Evolutionary conservation across 768 basidiomycete species (phyloP), one percentile per base, ranked within the genome.

Genomic region (Mycena albidolilacea): DNA sequence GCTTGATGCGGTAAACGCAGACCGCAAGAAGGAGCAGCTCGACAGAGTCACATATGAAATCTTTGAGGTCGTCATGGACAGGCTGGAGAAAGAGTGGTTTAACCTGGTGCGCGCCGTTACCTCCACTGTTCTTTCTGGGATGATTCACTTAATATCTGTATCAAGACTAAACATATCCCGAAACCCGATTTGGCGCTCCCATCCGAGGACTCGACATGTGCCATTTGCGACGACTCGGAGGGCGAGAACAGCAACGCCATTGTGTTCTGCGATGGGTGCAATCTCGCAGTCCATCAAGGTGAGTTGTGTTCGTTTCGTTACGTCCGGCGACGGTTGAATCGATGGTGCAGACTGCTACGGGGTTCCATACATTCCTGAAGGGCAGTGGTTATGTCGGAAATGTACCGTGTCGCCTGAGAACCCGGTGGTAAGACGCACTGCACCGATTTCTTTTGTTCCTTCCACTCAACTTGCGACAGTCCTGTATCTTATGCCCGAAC

Each of bases 211-310:
- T 96, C 96, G 12, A 96, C 95, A 0, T 99, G 98, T 79, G 94
- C 96, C 7, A 94, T 99, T 54, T 99, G 98, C 78, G 98, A 99
- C 79, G 98, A 99, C 79, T 95, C 96, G 2, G 98, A 99, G 78
- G 97, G 97, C 66, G 98, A 99, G 85, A 98, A 98, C 79, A 96
- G 95, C 70, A 99, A 99, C 81, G 98, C 97, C 8, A 99, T 99
- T 77, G 97, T 99, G 7, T 99, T 99, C 79, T 99, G 98, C 80
- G 98, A 99, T 80, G 98, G 97, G 0, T 99, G 98, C 81, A 99
- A 99, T 82, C 85, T 99, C 37, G 98, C 98, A 11, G 98, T 99
- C n/a, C 98, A 99, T 85, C 98, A 99, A 89, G 97, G 97, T 95
- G 71, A 65, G 88, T 76, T 15, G 39, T 23, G n/a, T 46, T 4